Evolutionary conservation across 1,284 basidiomycete species (phyloP).

Genomic region (Cryptococcus sp.): DNA sequence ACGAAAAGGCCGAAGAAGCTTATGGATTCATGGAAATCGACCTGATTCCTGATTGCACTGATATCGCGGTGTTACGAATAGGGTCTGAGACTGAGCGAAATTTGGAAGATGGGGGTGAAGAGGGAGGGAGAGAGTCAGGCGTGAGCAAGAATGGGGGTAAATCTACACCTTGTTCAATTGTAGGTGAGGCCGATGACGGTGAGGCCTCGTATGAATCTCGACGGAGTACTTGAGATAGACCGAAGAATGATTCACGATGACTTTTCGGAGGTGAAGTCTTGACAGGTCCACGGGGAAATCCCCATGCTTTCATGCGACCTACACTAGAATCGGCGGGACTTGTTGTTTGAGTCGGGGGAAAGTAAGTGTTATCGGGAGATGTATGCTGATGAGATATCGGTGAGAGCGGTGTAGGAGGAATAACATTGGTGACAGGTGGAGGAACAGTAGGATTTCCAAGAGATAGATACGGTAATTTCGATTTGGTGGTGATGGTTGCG

Average conservation of each 20-base stretch:
- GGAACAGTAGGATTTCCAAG: too few species aligned
- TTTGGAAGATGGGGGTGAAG: neutral
- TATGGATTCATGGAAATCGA: constrained; percentile 6
- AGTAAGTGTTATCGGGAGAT: neutral
- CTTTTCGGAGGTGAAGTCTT: constrained; percentile 4
- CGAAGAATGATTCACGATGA: constrained; percentile 44
- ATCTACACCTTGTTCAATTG: constrained; percentile 11
- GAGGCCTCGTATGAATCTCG: constrained; percentile 5
- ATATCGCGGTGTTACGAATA: neutral
- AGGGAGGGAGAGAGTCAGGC: neutral
- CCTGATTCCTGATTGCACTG: neutral
- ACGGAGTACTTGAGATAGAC: constrained; percentile 23
- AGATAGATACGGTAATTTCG: too few species aligned
- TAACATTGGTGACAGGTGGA: neutral
- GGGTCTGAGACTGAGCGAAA: neutral
- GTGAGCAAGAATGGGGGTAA: constrained; percentile 13
- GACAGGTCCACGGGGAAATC: constrained; percentile 27
- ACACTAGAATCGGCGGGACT: constrained; percentile 19
- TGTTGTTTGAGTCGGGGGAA: neutral
- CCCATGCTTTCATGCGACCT: constrained; percentile 32
- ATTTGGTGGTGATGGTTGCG: neutral
- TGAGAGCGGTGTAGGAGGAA: constrained; percentile 1
- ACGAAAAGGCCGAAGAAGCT: constrained; percentile 7
- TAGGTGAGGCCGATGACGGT: neutral
- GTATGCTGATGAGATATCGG: neutral